Conservation (phyloP, 2,329 filamentous ascomycete species). For the Fusarium hainanense region DNA sequence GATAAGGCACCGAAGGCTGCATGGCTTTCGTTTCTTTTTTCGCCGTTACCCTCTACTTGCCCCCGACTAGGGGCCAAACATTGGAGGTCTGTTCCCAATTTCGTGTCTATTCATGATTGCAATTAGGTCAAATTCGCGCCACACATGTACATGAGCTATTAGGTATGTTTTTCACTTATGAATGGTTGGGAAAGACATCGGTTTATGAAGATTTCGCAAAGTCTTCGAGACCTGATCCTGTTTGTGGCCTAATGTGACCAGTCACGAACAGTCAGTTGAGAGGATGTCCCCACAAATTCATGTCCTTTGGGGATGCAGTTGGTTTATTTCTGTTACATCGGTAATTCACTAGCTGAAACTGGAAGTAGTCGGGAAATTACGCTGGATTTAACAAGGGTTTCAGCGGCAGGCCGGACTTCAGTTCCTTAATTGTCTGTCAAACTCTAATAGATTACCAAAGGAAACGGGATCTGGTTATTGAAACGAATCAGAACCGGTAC, state of each 20-base stretch:
- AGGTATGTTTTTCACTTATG: neutral
- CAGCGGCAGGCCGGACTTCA: neutral
- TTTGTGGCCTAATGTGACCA: neutral
- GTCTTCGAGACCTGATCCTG: accelerated
- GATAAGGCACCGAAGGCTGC: accelerated
- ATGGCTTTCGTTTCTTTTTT: neutral
- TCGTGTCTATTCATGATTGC: no score
- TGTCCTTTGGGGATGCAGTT: neutral
- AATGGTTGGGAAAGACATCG: neutral
- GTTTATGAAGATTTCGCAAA: no score
- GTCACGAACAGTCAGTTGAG: neutral
- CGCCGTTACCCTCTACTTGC: neutral
- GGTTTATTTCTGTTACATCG: neutral
- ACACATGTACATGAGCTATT: neutral
- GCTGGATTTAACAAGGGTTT: neutral
- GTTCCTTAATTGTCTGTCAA: neutral
- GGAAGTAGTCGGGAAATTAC: neutral
- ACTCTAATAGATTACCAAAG: neutral
- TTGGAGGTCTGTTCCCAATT: neutral
- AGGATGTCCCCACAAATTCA: neutral
- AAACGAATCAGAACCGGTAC: neutral
- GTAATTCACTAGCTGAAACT: neutral
- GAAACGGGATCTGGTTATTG: neutral
- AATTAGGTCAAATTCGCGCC: accelerated
- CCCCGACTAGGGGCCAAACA: neutral